phyloP scores from a whole-genome alignment of 306 rosid genomes.

The Cicer chorassanicum region DNA sequence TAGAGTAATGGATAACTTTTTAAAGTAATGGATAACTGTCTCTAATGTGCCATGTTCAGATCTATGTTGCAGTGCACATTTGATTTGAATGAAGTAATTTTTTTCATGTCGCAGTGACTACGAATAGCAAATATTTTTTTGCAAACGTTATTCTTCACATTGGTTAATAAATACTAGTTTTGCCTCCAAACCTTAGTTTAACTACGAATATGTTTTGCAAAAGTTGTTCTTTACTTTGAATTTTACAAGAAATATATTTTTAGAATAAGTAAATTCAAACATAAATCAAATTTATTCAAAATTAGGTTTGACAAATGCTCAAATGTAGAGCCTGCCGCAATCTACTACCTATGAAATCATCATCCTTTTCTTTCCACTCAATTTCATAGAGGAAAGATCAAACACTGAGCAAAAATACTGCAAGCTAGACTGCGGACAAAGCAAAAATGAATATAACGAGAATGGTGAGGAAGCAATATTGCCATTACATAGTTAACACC shows the following conservation, averaged over 20 bases:
- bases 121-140: no score
- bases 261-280: neutral
- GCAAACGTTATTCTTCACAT: no score
- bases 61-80: no score
- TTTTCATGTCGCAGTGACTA: no score
- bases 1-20: no score
- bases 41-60: no score
- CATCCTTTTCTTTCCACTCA: neutral
- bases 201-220: neutral
- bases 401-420: slow-evolving; percentile 2
- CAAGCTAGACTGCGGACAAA: neutral
- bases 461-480: neutral
- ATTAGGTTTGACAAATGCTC: neutral
- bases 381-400: neutral
- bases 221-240: neutral
- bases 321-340: slow-evolving; percentile 4
- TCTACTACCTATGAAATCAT: slow-evolving; percentile 1
- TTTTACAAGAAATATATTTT: neutral
- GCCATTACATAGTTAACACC: slow-evolving; percentile 31
- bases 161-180: neutral
- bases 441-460: slow-evolving; percentile 23
- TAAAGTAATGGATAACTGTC: no score
- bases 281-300: neutral
- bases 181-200: neutral
- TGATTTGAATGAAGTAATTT: no score